Conservation (phyloP, 1,284 basidiomycete species). For the Takashimella tepidaria region DNA sequence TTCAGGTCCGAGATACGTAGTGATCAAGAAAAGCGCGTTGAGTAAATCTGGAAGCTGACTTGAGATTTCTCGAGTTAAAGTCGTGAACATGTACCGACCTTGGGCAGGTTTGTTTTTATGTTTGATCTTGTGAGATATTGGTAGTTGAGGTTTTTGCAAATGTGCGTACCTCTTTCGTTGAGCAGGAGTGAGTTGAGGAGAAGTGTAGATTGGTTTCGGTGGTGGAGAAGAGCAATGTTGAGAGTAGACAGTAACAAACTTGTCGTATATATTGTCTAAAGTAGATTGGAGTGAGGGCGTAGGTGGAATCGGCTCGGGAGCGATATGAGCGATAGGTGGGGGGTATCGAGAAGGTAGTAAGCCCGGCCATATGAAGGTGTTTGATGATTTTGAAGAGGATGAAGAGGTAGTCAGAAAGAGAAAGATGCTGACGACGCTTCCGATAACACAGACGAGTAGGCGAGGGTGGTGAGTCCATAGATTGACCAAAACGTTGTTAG, state of each 20-base stretch:
- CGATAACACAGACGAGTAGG: too few relatives aligned
- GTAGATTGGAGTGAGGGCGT: not conserved
- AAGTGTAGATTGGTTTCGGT: constrained; percentile 26
- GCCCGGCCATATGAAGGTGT: not conserved
- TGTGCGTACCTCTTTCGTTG: constrained; percentile 36
- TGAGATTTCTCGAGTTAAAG: constrained; percentile 39
- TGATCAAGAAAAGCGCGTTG: constrained; percentile 37
- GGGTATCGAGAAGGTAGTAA: not conserved
- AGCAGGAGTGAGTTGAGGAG: constrained; percentile 26
- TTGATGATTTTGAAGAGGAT: not conserved
- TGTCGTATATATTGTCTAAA: constrained; percentile 11
- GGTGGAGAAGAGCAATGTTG: not conserved
- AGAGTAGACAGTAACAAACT: constrained; percentile 15
- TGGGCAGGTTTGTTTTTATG: not conserved
- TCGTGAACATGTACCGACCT: constrained; percentile 35
- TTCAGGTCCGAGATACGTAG: constrained; percentile 35
- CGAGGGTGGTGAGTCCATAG: too few relatives aligned
- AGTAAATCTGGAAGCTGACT: constrained; percentile 44
- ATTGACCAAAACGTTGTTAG: too few relatives aligned
- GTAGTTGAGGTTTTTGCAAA: constrained; percentile 15
- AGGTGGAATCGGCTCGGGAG: not conserved
- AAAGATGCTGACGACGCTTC: not conserved
- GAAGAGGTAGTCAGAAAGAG: not conserved
- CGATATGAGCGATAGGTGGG: not conserved
- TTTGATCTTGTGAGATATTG: not conserved